Conservation (phyloP, 176 grass and related monocot species). For the Oryza brachyantha region DNA sequence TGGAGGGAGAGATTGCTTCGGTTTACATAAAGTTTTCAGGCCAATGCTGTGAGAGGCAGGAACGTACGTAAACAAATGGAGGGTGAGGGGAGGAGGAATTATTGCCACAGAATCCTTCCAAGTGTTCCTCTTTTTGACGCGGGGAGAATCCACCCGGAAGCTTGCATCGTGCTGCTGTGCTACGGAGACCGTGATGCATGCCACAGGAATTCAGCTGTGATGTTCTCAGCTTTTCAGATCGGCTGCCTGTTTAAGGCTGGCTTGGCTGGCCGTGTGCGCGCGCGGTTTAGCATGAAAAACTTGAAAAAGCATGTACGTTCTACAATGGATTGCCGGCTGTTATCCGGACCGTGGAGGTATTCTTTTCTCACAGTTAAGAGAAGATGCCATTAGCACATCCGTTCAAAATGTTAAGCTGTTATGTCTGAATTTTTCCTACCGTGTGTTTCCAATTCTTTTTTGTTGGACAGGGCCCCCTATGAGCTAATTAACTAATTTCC, state of each 20-base stretch:
- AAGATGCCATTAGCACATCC: constrained; percentile 1
- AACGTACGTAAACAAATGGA: constrained; percentile 16
- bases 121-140: constrained; percentile 31
- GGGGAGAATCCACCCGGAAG: constrained; percentile 21
- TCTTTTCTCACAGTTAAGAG: constrained; percentile 23
- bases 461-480: neutral
- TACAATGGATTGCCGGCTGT: constrained; percentile 30
- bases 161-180: constrained; percentile 22
- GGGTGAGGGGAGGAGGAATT: neutral
- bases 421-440: neutral
- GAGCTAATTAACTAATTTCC: neutral
- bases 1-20: constrained; percentile 3
- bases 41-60: too few species aligned
- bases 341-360: constrained; percentile 31
- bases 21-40: constrained; percentile 29
- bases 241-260: constrained; percentile 8
- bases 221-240: constrained; percentile 22
- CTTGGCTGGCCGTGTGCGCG: constrained; percentile 2
- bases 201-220: constrained; percentile 29
- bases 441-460: neutral
- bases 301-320: constrained; percentile 20
- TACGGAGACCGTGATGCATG: neutral
- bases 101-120: constrained; percentile 30
- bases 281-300: constrained; percentile 20
- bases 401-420: neutral